Conservation (phyloP, 306 rosid genomes). For the Begonia masoniana region DNA sequence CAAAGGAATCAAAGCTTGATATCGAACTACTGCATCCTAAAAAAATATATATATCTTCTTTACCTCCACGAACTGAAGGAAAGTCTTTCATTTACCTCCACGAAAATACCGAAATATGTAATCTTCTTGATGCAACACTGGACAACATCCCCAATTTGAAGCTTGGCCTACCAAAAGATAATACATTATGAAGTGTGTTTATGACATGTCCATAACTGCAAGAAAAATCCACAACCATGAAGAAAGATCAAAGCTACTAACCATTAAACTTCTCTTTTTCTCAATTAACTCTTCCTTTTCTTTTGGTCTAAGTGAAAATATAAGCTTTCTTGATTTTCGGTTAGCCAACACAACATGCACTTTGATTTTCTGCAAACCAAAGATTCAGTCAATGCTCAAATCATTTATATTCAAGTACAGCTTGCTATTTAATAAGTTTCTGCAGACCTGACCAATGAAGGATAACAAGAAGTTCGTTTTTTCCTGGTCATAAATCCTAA, state of each 20-base stretch:
- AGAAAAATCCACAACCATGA: no score
- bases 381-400: slow-evolving; percentile 8
- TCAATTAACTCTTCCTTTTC: slow-evolving; percentile 60
- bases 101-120: slow-evolving; percentile 86
- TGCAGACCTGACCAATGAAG: slow-evolving; percentile 76
- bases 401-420: neutral
- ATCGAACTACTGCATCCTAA: no score
- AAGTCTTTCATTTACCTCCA: slow-evolving; percentile 51
- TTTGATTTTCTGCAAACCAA: slow-evolving; percentile 55
- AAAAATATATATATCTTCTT: no score
- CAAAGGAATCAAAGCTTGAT: no score
- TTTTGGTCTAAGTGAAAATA: slow-evolving; percentile 62
- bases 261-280: slow-evolving; percentile 86
- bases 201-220: no score
- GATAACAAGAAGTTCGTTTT: slow-evolving; percentile 71
- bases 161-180: slow-evolving; percentile 54
- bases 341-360: slow-evolving; percentile 50
- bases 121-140: slow-evolving; percentile 72
- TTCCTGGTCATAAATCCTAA: slow-evolving; percentile 66
- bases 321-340: slow-evolving; percentile 61
- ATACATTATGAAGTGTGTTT: slow-evolving; percentile 4
- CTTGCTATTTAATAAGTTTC: slow-evolving; percentile 1
- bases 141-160: slow-evolving; percentile 84
- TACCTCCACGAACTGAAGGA: neutral
- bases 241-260: slow-evolving; percentile 14